phyloP scores from a whole-genome alignment of 306 rosid genomes.

The Astragalus glycyphyllos region DNA sequence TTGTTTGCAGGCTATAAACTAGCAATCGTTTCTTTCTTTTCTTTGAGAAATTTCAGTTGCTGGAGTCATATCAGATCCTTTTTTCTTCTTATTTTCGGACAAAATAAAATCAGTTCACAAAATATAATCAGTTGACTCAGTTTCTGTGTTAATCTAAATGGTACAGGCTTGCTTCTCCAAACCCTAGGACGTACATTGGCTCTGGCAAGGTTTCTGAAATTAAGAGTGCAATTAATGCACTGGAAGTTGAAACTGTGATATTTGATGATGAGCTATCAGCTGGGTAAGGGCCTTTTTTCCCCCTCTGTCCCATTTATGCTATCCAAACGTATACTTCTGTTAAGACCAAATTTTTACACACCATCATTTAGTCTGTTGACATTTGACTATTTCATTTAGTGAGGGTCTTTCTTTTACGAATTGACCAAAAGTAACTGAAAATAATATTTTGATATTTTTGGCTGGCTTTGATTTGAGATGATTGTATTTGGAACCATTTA shows the following conservation, averaged over 20 bases:
- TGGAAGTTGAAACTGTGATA: slow-evolving; percentile 83
- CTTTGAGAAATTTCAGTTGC: slow-evolving; percentile 15
- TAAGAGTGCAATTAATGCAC: slow-evolving; percentile 80
- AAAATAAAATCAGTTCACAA: slow-evolving; percentile 13
- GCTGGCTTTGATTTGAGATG: slow-evolving; percentile 32
- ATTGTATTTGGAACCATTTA: slow-evolving; percentile 15
- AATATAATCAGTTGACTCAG: slow-evolving; percentile 29
- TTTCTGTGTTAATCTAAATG: slow-evolving; percentile 34
- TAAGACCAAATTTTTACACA: slow-evolving; percentile 14
- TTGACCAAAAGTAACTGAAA: slow-evolving; percentile 20
- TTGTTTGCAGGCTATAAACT: slow-evolving; percentile 9
- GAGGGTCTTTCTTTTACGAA: slow-evolving; percentile 14
- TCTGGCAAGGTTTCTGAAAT: slow-evolving; percentile 95
- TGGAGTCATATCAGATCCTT: not conserved
- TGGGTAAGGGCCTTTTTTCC: slow-evolving; percentile 57
- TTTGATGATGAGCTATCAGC: slow-evolving; percentile 97
- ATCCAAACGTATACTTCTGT: slow-evolving; percentile 29
- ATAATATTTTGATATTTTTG: slow-evolving; percentile 15
- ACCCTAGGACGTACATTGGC: slow-evolving; percentile 94
- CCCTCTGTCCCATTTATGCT: slow-evolving; percentile 22
- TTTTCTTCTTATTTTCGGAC: slow-evolving; percentile 12
- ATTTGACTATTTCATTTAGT: slow-evolving; percentile 36
- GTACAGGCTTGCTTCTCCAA: slow-evolving; percentile 78
- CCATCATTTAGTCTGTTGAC: slow-evolving; percentile 29
- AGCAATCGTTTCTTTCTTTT: slow-evolving; percentile 13